Evolutionary conservation across 768 basidiomycete genomes (phyloP), one percentile per base, ranked within the genome.

Genomic region (Mrakia frigida): DNA sequence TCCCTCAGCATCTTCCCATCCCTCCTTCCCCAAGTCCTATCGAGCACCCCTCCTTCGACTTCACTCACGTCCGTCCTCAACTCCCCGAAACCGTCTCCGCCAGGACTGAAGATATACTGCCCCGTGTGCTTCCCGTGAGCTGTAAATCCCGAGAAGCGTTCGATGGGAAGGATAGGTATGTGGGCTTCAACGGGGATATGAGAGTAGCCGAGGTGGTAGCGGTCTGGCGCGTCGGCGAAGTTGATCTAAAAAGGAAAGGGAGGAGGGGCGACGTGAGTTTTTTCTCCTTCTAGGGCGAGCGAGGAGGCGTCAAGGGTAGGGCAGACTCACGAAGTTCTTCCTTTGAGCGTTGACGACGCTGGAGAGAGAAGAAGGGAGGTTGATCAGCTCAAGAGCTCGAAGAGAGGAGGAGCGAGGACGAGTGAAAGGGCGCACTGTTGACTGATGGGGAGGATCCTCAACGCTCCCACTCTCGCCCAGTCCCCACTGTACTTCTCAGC

Each of bases 1-100:
- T 72, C 70, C 70, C 70, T 53, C 52, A 72, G 16, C n/a, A 56
- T 33, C 53, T 59, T 72, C 21, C 70, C 70, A 72, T 72, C 70
- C n/a, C 52, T 53, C 50, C 70, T 50, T 11, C 70, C 70, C 70
- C 70, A 72, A 25, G 31, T 37, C 53, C 3, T 18, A 10, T 53
- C 53, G 33, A 35, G 16, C 35, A 33, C 35, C 11, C 18, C 33
- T 31, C 33, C 50, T 11, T 13, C 41, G n/a, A 31, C 33, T 33
- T 39, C 18, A 10, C 18, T 35, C 46, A 25, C 69, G 9, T n/a
- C 41, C 28, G 10, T n/a, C 25, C 69, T 4, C 16, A 28, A n/a
- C 50, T 72, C 70, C 1, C 70, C 70, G 31, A 35, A 25, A 3
- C 70, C 70, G 35, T 72, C 70, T 2, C 52, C 52, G 52, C 59